Conservation (phyloP, 257 asterid species). For the Gardenia jasminoides region DNA sequence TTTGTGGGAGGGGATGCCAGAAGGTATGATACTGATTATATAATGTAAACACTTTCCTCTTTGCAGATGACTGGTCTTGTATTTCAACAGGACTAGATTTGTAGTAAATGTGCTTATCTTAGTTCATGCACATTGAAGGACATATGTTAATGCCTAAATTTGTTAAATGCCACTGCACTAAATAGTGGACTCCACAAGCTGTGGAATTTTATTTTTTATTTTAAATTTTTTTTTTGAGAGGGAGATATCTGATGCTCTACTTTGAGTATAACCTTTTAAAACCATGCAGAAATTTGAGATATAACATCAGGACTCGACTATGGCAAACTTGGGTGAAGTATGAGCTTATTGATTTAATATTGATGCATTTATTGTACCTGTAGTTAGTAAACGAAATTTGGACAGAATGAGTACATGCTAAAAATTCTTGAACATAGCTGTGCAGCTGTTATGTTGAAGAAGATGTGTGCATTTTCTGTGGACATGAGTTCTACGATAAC, state of each 20-base stretch:
- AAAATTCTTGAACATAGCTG: background rate
- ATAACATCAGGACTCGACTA: background rate
- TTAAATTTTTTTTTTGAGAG: background rate
- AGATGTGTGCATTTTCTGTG: background rate
- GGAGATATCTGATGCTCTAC: background rate
- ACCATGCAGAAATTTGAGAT: background rate
- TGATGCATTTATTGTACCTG: no score
- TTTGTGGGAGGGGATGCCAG: slow-evolving; percentile 81
- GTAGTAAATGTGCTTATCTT: background rate
- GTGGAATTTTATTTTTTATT: no score
- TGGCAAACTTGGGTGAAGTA: background rate
- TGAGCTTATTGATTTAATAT: background rate
- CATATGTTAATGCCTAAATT: no score
- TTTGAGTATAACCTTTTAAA: no score
- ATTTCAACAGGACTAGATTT: background rate
- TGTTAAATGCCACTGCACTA: no score
- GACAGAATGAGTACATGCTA: background rate
- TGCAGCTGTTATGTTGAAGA: no score
- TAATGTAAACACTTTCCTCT: background rate
- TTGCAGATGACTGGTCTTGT: background rate
- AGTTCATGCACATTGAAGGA: no score
- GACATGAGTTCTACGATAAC: background rate
- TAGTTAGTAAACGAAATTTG: no score
- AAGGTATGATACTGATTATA: slow-evolving; percentile 44
- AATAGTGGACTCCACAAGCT: background rate